Evolutionary conservation across 169 alveolate genomes (phyloP), one percentile per base, ranked within the genome.

Genomic region (Blepharisma undulans): DNA sequence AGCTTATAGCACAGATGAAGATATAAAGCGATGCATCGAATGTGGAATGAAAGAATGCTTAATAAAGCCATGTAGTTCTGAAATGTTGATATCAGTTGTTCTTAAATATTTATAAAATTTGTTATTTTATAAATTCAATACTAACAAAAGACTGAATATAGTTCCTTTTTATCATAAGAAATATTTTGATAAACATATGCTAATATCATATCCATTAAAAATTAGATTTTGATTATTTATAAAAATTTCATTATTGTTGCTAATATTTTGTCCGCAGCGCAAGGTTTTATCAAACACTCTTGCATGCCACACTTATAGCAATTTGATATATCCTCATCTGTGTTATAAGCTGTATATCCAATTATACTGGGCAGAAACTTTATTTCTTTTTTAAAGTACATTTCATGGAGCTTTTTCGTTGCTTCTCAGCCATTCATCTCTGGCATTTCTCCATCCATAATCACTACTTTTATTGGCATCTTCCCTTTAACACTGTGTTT

Each of bases 361-460:
- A 84, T 84, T 22, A 84, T 84, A 36, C 10, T 25, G 6, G 87
- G 87, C 7, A 79, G 29, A 33, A 84, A 2, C 8, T 18, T 84
- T 7, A 48, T 33, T 84, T 84, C 48, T 25, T 32, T n/a, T 21
- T 84, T 32, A 32, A n/a, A 1, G 22, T 36, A 7, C 60, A 34
- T 21, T 1, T 84, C 48, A 84, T 84, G 77, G 34, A 60, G 32
- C 36, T 84, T 33, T 79, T 21, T 7, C 8, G 89, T 10, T 6
- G 89, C 34, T 84, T 1, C 48, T 36, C 74, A 84, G 74, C 89
- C 89, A 32, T 84, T 30, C 34, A 84, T n/a, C 78, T 22, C 76
- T 2, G 89, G 89, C 89, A 84, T 84, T 60, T 34, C 89, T 32
- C 80, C 33, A 7, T 84, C 89, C 77, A 84, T 34, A 25, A 84